Percentiles rank a stretch among this genome's conserved stretches.
Conservation (phyloP, 2,329 filamentous ascomycete species). For the Beauveria pseudobassiana region DNA sequence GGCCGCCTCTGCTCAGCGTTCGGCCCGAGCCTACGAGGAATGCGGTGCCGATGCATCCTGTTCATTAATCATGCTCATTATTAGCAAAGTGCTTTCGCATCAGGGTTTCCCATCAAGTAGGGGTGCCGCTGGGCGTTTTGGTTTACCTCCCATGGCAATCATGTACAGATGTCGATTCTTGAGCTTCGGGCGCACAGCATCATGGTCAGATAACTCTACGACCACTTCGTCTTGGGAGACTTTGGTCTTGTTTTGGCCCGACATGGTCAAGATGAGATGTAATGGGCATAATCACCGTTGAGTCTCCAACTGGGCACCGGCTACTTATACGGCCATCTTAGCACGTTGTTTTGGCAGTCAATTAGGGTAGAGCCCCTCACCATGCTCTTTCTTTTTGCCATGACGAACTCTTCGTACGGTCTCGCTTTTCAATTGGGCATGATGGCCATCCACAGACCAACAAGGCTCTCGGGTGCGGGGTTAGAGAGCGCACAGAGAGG, state of each 20-base stretch:
- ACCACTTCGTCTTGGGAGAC: neutral
- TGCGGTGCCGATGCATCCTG: constrained; percentile 4
- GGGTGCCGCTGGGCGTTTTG: too few species aligned
- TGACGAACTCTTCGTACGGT: neutral
- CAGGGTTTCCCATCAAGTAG: neutral
- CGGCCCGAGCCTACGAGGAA: constrained; percentile 3
- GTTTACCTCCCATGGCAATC: constrained; percentile 11
- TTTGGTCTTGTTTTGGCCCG: neutral
- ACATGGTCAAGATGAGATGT: neutral
- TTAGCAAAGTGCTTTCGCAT: neutral
- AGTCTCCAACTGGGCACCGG: neutral
- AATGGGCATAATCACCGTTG: neutral
- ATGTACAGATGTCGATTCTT: constrained; percentile 7
- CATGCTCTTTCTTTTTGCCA: too few species aligned
- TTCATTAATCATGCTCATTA: neutral
- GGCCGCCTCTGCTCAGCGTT: constrained; percentile 4
- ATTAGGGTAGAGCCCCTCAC: too few species aligned
- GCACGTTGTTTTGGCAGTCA: too few species aligned
- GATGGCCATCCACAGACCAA: neutral
- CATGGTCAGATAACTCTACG: neutral
- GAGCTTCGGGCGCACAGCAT: neutral
- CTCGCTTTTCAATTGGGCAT: neutral
- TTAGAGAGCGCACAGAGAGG: too few species aligned
- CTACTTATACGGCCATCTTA: too few species aligned
- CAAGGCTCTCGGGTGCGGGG: neutral